Evolutionary conservation across 768 basidiomycete species (phyloP), one percentile per base, ranked within the genome.

Genomic region (Lentinula raphanica): DNA sequence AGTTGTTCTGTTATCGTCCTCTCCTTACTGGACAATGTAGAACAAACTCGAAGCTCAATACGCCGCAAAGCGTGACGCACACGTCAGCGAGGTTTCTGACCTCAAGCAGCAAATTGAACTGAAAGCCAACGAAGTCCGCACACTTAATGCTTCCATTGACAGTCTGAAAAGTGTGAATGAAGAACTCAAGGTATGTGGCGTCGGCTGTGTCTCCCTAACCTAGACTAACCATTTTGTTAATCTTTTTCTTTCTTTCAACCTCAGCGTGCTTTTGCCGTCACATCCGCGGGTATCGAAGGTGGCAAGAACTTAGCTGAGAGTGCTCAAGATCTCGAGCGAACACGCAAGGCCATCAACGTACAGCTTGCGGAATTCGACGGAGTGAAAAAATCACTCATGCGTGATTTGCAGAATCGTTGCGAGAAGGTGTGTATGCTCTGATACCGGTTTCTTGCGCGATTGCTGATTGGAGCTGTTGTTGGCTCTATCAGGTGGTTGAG

Each of bases 331-430:
- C 84, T 98, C 63, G 97, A 99, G 74, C 84, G 96, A 58, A 94
- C 92, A 45, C 85, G 97, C 64, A 98, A 97, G 74, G 92, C 92
- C 12, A 94, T 97, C 74, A 96, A 94, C 62, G 90, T 94, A n/a
- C 96, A 98, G 68, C 86, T 96, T 59, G 92, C 95, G 59, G 97
- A 99, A 69, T 99, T 99, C 71, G 97, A 99, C 69, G 90, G 92
- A 19, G 94, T 97, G 65, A 98, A 98, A 83, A 96, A 97, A 78
- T 96, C 92, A 49, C 83, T 99, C 61, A 97, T 99, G 92, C 88
- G 94, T 36, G 97, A 99, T 78, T 75, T 99, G 65, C 96, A 98
- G 77, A 98, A 99, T 72, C 94, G 97, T 28, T 99, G 97, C 71
- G 97, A 99, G 80, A 98, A 98, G 87, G 95, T 92, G 54, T 64